phyloP scores from a whole-genome alignment of 163 green algal species.

The Chlorella variabilis region DNA sequence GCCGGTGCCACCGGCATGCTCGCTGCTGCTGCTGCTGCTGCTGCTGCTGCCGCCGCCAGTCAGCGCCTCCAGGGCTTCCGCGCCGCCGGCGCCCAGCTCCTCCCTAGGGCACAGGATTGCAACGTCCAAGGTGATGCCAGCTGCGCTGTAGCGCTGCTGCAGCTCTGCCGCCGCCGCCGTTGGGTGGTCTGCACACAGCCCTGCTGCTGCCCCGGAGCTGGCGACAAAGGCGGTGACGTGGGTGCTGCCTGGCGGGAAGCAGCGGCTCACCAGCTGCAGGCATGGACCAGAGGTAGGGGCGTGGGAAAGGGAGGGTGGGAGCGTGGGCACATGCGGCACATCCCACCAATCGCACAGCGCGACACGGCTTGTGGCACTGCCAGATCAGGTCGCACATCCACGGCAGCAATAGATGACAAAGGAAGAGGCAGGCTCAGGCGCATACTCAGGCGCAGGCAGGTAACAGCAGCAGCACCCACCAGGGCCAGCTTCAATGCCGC shows the following conservation, averaged over 20 bases:
- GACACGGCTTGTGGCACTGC: no score
- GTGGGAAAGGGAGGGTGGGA: no score
- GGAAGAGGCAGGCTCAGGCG: no score
- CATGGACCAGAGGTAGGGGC: background rate
- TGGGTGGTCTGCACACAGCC: background rate
- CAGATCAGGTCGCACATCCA: no score
- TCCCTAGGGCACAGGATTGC: constrained; percentile 10
- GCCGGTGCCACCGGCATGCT: background rate
- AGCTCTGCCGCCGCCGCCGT: background rate
- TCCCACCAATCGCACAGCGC: no score
- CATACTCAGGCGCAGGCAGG: no score
- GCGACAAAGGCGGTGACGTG: constrained; percentile 33
- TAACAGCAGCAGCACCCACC: no score
- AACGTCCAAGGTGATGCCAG: constrained; percentile 7
- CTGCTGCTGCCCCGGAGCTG: background rate
- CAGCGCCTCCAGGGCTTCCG: background rate
- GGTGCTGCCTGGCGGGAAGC: background rate
- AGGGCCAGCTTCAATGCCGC: constrained; percentile 31
- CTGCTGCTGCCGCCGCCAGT: background rate
- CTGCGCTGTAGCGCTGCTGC: background rate
- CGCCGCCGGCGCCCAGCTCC: background rate
- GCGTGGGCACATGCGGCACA: no score
- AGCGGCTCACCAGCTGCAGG: constrained; percentile 30
- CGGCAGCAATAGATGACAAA: no score
- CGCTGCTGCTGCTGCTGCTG: constrained; percentile 1